Conservation (phyloP, 1,139 yeast genomes). For the Candida anutae region DNA sequence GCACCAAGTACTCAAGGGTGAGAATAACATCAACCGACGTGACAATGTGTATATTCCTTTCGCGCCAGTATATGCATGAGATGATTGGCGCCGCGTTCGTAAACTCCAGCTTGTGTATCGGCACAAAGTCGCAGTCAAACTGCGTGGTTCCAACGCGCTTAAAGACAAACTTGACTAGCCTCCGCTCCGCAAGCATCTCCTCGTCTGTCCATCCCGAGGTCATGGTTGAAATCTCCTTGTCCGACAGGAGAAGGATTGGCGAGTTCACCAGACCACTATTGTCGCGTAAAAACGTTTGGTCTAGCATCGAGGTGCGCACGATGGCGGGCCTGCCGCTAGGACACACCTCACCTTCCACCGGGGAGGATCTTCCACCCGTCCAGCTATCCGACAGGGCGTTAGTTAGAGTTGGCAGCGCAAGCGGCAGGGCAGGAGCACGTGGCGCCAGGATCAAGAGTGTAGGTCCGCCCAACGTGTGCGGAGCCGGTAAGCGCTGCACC, state of each 20-base stretch:
- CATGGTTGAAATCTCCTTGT: constrained; percentile 12
- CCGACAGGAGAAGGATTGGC: constrained; percentile 7
- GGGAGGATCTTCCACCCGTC: neutral
- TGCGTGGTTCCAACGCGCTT: constrained; percentile 14
- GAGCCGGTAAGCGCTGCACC: too few species aligned
- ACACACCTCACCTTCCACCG: neutral
- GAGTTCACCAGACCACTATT: constrained; percentile 3
- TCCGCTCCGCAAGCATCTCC: constrained; percentile 21
- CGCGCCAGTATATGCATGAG: constrained; percentile 59
- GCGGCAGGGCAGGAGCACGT: too few species aligned
- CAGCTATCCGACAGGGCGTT: neutral
- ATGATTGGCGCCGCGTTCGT: constrained; percentile 27
- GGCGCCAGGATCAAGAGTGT: too few species aligned
- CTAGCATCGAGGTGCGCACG: constrained; percentile 7
- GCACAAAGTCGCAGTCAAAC: constrained; percentile 17
- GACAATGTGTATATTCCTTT: constrained; percentile 41
- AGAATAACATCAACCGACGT: constrained; percentile 62
- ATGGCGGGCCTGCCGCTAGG: constrained; percentile 1
- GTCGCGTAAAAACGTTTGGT: constrained; percentile 4
- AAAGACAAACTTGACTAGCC: constrained; percentile 30
- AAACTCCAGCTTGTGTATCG: constrained; percentile 17
- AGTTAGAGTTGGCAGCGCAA: too few species aligned
- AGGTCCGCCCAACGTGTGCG: too few species aligned
- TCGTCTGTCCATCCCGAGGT: constrained; percentile 26
- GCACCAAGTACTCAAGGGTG: constrained; percentile 50